Evolutionary conservation across 805 yeast species (phyloP), one percentile per base, ranked within the genome.

Genomic region (Candida krabiensis): DNA sequence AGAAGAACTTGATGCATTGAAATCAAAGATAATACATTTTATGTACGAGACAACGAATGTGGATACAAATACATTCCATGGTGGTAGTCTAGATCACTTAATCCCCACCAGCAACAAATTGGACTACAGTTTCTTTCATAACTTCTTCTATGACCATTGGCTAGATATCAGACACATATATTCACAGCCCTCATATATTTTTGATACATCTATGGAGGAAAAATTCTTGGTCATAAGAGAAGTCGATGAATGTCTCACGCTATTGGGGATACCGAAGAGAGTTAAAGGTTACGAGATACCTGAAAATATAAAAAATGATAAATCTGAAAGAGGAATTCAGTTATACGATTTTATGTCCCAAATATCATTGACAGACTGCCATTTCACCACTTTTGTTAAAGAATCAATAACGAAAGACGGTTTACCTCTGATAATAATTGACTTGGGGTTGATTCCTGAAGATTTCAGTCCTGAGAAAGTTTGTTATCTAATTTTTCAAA

Each of bases 351-450:
- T 85, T 47, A 81, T 88, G 87, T 73, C 79, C 18, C 80, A 78
- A 39, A 73, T 79, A 61, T 68, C 87, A 0, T 64, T 75, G 31
- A 72, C 74, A 42, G 79, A 80, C 42, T 60, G 72, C 9, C 75
- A 73, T 4, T 45, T 56, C n/a, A 56, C 70, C 5, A 52, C 65
- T 0, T 64, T 81, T 25, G 70, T 85, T 9, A 79, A 75, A 35
- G 87, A 79, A 45, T 77, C 85, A 1, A 76, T 83, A 12, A 77
- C 83, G 25, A 68, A 73, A 26, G 95, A 86, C 53, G 95, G 95
- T 11, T 61, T 77, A 0, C 95, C 93, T 1, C 70, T 80, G 15
- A 64, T 85, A 19, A 78, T 83, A 3, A 49, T 83, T 18, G 74
- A 77, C 29, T 68, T 71, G 45, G 52, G 56, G 6, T 59, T 70